phyloP scores from a whole-genome alignment of 192 early-diverging fungal genomes.

The Geranomyces variabilis region DNA sequence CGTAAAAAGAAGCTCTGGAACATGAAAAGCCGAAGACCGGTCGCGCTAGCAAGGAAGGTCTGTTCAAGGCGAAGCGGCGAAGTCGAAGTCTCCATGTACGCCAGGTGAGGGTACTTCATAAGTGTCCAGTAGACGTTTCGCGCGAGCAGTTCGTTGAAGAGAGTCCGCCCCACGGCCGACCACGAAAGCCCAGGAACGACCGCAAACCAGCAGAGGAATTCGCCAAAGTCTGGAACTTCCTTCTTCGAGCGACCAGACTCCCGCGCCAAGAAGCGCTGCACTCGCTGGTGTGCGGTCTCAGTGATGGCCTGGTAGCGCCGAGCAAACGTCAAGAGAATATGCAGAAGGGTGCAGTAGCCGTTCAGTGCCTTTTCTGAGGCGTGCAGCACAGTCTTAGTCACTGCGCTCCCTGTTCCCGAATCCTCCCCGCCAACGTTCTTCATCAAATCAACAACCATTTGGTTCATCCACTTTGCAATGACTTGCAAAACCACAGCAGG shows the following conservation, averaged over 20 bases:
- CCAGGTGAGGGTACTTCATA: slow-evolving; percentile 30
- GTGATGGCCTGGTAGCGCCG: slow-evolving; percentile 18
- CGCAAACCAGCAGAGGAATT: slow-evolving; percentile 21
- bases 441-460: slow-evolving; percentile 38
- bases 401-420: not conserved
- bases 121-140: slow-evolving; percentile 36
- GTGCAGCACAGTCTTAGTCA: slow-evolving; percentile 12
- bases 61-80: not conserved
- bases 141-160: slow-evolving; percentile 20
- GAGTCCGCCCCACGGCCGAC: not conserved
- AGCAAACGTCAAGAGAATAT: slow-evolving; percentile 27
- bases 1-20: not conserved
- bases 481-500: slow-evolving; percentile 13
- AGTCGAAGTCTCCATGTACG: slow-evolving; percentile 27
- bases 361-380: slow-evolving; percentile 32
- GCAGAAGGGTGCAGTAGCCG: slow-evolving; percentile 33
- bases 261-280: slow-evolving; percentile 9
- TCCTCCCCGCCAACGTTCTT: slow-evolving; percentile 16
- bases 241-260: slow-evolving; percentile 22
- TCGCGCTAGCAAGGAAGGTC: not conserved
- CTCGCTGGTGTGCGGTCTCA: slow-evolving; percentile 1
- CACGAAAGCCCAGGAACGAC: slow-evolving; percentile 11
- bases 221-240: slow-evolving; percentile 26
- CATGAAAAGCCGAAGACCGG: slow-evolving; percentile 3
- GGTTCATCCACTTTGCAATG: slow-evolving; percentile 29